These are phyloP conservation scores for Citrus sinensis DNA, from an alignment of 345 rosid genomes.

Conservation along the genomic window DNA sequence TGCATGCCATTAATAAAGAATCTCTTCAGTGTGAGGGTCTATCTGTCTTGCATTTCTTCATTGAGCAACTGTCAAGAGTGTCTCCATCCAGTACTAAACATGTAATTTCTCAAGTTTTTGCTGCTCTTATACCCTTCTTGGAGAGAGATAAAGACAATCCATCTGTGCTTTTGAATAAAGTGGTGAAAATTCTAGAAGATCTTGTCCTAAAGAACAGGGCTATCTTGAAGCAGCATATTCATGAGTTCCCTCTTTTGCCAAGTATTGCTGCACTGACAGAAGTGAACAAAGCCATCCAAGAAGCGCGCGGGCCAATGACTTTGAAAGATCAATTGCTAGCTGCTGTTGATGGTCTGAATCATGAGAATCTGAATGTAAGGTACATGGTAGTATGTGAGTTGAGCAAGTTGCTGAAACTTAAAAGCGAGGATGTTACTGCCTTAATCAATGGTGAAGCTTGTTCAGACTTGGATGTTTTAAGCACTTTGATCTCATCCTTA, in stretches of 20 bases:
- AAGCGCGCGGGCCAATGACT: slow-evolving; percentile 85
- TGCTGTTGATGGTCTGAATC: slow-evolving; percentile 72
- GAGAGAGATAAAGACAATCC: slow-evolving; percentile 68
- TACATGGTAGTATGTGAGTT: slow-evolving; percentile 95
- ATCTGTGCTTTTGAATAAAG: slow-evolving; percentile 50
- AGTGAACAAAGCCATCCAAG: slow-evolving; percentile 86
- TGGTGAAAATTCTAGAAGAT: slow-evolving; percentile 80
- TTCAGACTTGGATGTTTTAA: slow-evolving; percentile 79
- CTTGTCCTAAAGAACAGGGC: slow-evolving; percentile 78
- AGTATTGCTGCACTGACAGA: slow-evolving; percentile 66
- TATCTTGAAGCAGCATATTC: slow-evolving; percentile 79
- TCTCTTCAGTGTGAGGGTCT: slow-evolving; percentile 87
- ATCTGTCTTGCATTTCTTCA: slow-evolving; percentile 74
- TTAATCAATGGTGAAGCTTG: slow-evolving; percentile 69
- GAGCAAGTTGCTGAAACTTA: slow-evolving; percentile 71
- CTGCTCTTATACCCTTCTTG: slow-evolving; percentile 89
- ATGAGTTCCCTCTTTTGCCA: slow-evolving; percentile 90
- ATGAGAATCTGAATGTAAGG: slow-evolving; percentile 95
- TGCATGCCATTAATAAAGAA: slow-evolving; percentile 87
- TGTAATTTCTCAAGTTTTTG: slow-evolving; percentile 89
- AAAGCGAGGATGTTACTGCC: slow-evolving; percentile 72
- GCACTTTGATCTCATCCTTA: slow-evolving; percentile 77
- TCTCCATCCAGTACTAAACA: slow-evolving; percentile 86
- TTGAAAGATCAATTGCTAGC: slow-evolving; percentile 83
- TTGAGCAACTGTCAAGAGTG: slow-evolving; percentile 63